phyloP scores from a whole-genome alignment of 2,329 filamentous ascomycete species.

The Dactylellina cionopaga region DNA sequence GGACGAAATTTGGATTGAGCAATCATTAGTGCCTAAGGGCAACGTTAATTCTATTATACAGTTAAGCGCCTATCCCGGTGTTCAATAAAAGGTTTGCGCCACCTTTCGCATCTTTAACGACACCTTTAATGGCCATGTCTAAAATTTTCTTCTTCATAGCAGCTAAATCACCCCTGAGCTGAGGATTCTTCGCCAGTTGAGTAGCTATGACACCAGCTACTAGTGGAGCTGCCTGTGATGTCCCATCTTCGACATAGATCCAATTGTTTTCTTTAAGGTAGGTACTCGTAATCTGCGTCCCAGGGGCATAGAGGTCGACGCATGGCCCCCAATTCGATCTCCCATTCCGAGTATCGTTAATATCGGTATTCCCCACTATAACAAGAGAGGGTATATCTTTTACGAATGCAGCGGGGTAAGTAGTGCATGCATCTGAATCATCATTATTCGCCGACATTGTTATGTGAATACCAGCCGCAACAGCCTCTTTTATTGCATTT shows the following conservation, averaged over 20 bases:
- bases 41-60: too few species aligned
- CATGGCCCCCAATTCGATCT: constrained; percentile 5
- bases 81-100: too few species aligned
- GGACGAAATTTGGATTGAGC: too few species aligned
- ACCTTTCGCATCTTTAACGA: too few species aligned
- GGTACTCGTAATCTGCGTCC: constrained; percentile 63
- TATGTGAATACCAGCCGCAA: not conserved
- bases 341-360: not conserved
- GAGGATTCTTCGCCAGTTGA: constrained; percentile 42
- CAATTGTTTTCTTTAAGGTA: constrained; percentile 63
- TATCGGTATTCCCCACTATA: constrained; percentile 16
- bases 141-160: constrained; percentile 53
- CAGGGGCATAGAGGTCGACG: constrained; percentile 67
- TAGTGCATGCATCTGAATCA: constrained; percentile 1
- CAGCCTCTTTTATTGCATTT: not conserved
- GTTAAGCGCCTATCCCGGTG: too few species aligned
- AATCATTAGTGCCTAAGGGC: too few species aligned
- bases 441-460: not conserved
- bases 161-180: constrained; percentile 39
- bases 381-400: constrained; percentile 24
- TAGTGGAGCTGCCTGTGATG: constrained; percentile 65
- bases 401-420: not conserved
- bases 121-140: constrained; percentile 9
- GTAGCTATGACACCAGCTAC: constrained; percentile 56
- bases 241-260: constrained; percentile 65